Evolutionary conservation across 345 rosid genomes (phyloP).

Genomic region (Aquilaria sinensis): DNA sequence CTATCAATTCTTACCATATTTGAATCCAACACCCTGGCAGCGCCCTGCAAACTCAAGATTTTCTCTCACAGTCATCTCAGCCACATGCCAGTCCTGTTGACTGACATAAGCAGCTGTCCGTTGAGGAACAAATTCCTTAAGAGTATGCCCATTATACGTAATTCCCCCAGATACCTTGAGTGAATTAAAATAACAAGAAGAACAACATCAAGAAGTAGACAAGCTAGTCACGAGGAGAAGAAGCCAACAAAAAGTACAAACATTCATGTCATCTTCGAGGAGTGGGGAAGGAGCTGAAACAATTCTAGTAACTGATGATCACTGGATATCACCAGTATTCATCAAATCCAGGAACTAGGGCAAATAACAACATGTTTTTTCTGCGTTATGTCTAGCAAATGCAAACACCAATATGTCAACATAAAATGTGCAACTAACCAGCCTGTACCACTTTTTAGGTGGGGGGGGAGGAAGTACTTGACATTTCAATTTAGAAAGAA

Average conservation of each 20-base stretch:
- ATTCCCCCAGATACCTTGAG: constrained; percentile 73
- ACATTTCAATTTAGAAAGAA: no score
- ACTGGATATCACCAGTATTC: no score
- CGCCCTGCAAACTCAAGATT: constrained; percentile 85
- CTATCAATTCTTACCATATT: constrained; percentile 59
- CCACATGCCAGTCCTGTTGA: constrained; percentile 90
- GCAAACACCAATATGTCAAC: no score
- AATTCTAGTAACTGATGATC: no score
- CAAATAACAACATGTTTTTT: no score
- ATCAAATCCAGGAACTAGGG: no score
- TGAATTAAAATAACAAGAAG: constrained; percentile 12
- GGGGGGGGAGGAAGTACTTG: no score
- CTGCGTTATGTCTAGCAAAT: no score
- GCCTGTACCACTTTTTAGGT: no score
- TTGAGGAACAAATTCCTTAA: constrained; percentile 80
- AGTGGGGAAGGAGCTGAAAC: no score
- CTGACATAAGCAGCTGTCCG: constrained; percentile 93
- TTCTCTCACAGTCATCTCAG: constrained; percentile 96
- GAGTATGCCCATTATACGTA: constrained; percentile 72
- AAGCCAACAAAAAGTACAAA: not conserved
- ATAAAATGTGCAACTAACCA: no score
- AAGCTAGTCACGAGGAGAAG: not conserved
- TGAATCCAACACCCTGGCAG: constrained; percentile 96
- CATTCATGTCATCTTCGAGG: no score
- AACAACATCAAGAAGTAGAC: not conserved